Conservation (phyloP, 1,284 basidiomycete genomes). For the Puccinia horiana region DNA sequence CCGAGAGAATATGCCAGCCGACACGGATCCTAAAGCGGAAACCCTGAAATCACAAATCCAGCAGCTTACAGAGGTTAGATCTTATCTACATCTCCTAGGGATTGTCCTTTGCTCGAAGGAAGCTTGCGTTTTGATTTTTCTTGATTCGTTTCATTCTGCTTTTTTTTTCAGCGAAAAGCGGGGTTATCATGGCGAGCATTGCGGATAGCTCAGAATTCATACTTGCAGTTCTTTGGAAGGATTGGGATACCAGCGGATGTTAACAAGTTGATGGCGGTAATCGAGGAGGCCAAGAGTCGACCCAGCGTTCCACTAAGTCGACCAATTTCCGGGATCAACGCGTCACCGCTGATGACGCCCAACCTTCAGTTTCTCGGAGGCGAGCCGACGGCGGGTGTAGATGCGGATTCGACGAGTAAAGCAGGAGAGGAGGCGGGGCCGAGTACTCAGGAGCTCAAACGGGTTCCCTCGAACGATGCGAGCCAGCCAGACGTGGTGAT, state of each 20-base stretch:
- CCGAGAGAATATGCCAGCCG: slow-evolving; percentile 9
- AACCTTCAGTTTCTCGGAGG: not conserved
- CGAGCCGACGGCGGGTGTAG: not conserved
- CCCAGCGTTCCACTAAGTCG: not conserved
- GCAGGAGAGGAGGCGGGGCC: not conserved
- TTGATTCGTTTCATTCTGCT: not conserved
- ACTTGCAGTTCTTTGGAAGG: slow-evolving; percentile 45
- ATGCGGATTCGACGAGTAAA: not conserved
- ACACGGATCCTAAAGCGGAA: slow-evolving; percentile 22
- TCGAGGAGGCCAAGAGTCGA: slow-evolving; percentile 39
- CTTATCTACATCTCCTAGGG: not conserved
- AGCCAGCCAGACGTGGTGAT: slow-evolving; percentile 46
- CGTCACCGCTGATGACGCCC: slow-evolving; percentile 1
- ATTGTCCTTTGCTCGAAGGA: not conserved
- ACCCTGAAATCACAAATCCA: slow-evolving; percentile 18
- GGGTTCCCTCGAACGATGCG: not conserved
- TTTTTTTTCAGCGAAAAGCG: slow-evolving; percentile 19
- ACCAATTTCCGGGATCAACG: not conserved
- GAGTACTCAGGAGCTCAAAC: not conserved
- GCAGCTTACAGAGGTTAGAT: slow-evolving; percentile 26
- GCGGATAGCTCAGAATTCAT: slow-evolving; percentile 34
- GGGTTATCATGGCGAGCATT: slow-evolving; percentile 45
- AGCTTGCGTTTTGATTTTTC: not conserved
- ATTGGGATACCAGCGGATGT: slow-evolving; percentile 41
- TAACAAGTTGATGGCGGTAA: slow-evolving; percentile 37